phyloP scores from a whole-genome alignment of 345 rosid species.

The Brassica carinata region DNA sequence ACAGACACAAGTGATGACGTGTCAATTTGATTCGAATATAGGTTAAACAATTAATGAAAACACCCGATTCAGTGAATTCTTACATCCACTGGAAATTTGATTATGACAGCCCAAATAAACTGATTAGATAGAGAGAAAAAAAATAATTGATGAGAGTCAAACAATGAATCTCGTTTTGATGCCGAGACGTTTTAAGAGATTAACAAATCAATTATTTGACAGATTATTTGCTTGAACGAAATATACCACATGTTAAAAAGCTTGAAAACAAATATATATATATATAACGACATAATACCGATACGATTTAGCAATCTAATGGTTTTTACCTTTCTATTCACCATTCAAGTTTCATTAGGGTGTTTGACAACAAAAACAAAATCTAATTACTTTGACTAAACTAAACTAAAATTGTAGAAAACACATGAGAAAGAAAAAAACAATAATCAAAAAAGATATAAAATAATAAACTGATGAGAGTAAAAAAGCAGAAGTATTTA shows the following conservation, averaged over 20 bases:
- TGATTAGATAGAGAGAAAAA: background rate
- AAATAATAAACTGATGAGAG: no score
- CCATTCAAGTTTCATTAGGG: background rate
- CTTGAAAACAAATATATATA: background rate
- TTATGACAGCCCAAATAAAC: no score
- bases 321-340: background rate
- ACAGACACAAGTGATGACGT: slow-evolving; percentile 25
- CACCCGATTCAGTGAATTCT: no score
- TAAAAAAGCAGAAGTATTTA: no score
- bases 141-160: background rate
- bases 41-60: slow-evolving; percentile 17
- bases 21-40: slow-evolving; percentile 22
- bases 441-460: no score
- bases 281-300: background rate
- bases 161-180: background rate
- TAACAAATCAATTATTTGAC: background rate
- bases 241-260: background rate
- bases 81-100: no score
- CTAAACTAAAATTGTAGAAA: background rate
- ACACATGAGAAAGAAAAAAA: background rate
- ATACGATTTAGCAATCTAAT: background rate
- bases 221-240: background rate
- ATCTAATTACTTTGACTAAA: background rate
- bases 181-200: background rate
- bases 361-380: background rate